phyloP scores from a whole-genome alignment of 495 filamentous ascomycete species.

The Neurospora sp. region DNA sequence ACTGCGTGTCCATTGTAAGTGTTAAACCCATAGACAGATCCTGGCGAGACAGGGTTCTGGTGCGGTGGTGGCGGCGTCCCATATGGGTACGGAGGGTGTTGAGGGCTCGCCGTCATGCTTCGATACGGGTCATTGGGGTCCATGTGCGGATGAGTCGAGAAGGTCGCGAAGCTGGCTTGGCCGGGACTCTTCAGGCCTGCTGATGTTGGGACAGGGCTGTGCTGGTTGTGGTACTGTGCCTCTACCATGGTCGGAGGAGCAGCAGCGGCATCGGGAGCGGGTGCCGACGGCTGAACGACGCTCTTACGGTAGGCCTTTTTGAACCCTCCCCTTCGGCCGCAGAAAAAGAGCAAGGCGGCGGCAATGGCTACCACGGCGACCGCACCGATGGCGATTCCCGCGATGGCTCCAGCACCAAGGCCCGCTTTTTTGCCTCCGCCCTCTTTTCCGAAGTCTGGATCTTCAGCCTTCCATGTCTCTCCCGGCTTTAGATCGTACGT shows the following conservation, averaged over 20 bases:
- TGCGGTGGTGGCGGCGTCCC: slow-evolving; percentile 5
- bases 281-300: not conserved
- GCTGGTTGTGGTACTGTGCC: slow-evolving; percentile 8
- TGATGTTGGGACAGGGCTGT: not conserved
- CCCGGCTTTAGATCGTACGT: slow-evolving; percentile 28
- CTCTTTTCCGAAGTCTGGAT: no score
- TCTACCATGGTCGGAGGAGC: slow-evolving; percentile 12
- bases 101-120: slow-evolving; percentile 3
- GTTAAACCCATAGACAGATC: not conserved
- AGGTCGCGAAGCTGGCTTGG: slow-evolving; percentile 11
- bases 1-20: not conserved
- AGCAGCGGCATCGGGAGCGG: not conserved
- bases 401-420: slow-evolving; percentile 32
- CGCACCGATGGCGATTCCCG: slow-evolving; percentile 38
- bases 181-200: slow-evolving; percentile 19
- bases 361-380: slow-evolving; percentile 27
- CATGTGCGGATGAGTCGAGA: not conserved
- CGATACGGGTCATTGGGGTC: slow-evolving; percentile 6
- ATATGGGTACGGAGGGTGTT: slow-evolving; percentile 1
- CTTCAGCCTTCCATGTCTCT: slow-evolving; percentile 12
- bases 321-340: slow-evolving; percentile 29
- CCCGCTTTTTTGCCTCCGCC: not conserved
- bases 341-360: slow-evolving; percentile 30
- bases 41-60: not conserved
- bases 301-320: slow-evolving; percentile 22